These are phyloP conservation scores for Tympanopsis confertula DNA, from an alignment of 2,329 filamentous ascomycete species.

Conservation along the genomic window DNA sequence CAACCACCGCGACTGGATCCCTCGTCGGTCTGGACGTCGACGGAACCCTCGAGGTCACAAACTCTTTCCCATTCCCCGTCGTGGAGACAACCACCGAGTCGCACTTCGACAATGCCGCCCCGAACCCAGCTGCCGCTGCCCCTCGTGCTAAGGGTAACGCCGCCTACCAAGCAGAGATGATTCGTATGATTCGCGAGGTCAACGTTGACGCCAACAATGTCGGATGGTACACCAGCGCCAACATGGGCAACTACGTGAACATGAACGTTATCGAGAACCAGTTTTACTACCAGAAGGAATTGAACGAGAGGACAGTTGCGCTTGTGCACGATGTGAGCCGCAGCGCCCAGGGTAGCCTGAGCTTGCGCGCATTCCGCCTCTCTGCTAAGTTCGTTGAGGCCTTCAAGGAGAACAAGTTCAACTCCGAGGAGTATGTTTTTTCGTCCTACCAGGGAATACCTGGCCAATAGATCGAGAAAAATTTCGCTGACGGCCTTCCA, in stretches of 20 bases:
- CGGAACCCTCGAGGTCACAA: slow-evolving; percentile 77
- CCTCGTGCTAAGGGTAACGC: slow-evolving; percentile 85
- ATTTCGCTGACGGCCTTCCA: slow-evolving; percentile 21
- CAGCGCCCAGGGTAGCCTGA: slow-evolving; percentile 83
- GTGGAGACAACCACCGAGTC: slow-evolving; percentile 60
- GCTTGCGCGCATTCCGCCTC: slow-evolving; percentile 81
- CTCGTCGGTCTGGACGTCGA: slow-evolving; percentile 88
- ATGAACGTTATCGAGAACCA: slow-evolving; percentile 94
- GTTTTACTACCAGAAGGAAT: slow-evolving; percentile 86
- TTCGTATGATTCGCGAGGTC: slow-evolving; percentile 88
- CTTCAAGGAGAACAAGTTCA: slow-evolving; percentile 96
- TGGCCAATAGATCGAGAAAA: slow-evolving; percentile 4
- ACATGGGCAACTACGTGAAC: slow-evolving; percentile 98
- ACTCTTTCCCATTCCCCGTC: slow-evolving; percentile 86
- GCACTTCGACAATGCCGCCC: slow-evolving; percentile 64
- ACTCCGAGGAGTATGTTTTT: slow-evolving; percentile 68
- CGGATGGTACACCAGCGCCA: slow-evolving; percentile 96
- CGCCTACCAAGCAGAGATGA: slow-evolving; percentile 89
- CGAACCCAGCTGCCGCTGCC: slow-evolving; percentile 70
- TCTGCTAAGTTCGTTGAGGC: slow-evolving; percentile 79
- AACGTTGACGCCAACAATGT: slow-evolving; percentile 97
- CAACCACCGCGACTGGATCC: slow-evolving; percentile 77
- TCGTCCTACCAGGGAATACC: too few relatives aligned
- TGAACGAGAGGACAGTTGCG: slow-evolving; percentile 73
- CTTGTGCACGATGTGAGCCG: slow-evolving; percentile 92